Conservation (phyloP, 2,329 filamentous ascomycete species). For the Plenodomus lindquistii region DNA sequence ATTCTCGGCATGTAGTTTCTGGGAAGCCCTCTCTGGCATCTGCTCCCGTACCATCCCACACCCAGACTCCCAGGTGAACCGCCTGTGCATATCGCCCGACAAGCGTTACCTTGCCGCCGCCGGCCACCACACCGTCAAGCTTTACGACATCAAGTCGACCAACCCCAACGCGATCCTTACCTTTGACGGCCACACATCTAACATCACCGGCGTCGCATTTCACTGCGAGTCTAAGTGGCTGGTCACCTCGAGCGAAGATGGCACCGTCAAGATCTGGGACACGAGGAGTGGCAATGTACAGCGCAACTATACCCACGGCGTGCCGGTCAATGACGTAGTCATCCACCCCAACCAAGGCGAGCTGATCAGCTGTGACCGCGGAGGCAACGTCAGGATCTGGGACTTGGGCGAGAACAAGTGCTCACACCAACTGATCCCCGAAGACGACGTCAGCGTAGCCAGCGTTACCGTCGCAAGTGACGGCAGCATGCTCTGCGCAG, state of each 20-base stretch:
- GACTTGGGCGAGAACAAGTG: conserved; percentile 96
- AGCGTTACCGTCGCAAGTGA: conserved; percentile 96
- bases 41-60: conserved; percentile 98
- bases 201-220: conserved; percentile 95
- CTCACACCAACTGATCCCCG: conserved; percentile 92
- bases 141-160: conserved; percentile 98
- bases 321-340: conserved; percentile 95
- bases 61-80: conserved; percentile 97
- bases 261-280: conserved; percentile 97
- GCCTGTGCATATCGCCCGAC: conserved; percentile 96
- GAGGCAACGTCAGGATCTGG: conserved; percentile 93
- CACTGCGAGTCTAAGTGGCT: conserved; percentile 99
- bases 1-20: conserved; percentile 67
- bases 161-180: conserved; percentile 91
- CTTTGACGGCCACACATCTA: conserved; percentile 94
- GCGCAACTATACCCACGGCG: conserved; percentile 88
- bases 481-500: conserved; percentile 87
- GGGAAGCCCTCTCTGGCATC: conserved; percentile 96
- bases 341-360: conserved; percentile 99
- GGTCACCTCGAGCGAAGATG: conserved; percentile 96
- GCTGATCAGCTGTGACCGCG: conserved; percentile 92
- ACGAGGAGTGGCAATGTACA: conserved; percentile 84
- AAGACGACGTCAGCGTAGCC: conserved; percentile 90
- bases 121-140: conserved; percentile 84
- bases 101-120: conserved; percentile 90